Evolutionary conservation across 148 eudicot genomes (phyloP).

Genomic region (Camellia lanceoleosa): DNA sequence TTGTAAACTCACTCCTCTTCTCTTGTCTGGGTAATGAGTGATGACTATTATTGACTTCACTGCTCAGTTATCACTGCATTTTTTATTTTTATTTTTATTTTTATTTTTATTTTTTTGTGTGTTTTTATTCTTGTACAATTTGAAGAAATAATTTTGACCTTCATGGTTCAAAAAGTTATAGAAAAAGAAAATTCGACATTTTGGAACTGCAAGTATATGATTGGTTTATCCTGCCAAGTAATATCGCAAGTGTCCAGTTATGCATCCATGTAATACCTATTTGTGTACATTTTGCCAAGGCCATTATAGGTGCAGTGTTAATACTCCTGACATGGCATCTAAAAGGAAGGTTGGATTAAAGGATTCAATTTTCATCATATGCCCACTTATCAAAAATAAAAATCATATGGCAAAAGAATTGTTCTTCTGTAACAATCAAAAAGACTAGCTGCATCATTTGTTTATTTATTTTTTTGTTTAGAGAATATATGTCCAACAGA

Average conservation of each 20-base stretch:
- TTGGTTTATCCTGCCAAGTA: constrained; percentile 1
- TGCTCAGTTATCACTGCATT: neutral
- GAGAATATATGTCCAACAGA: neutral
- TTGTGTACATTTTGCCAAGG: neutral
- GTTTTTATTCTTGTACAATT: neutral
- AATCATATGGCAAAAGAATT: neutral
- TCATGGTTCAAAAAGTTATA: neutral
- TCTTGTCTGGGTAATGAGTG: neutral
- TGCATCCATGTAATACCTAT: neutral
- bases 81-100: neutral
- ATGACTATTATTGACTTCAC: neutral
- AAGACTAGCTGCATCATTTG: neutral
- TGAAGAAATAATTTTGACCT: neutral
- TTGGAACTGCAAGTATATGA: neutral
- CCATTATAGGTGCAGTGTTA: neutral
- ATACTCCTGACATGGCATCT: neutral
- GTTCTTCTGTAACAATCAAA: neutral
- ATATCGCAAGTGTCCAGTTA: neutral
- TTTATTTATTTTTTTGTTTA: neutral
- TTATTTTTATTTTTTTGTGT: neutral
- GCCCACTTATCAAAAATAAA: no score
- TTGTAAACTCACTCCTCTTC: neutral
- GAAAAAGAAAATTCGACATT: neutral
- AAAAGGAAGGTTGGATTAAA: neutral
- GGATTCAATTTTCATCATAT: neutral